Evolutionary conservation across 768 basidiomycete species (phyloP).

Genomic region (Tephrocybe rancida): DNA sequence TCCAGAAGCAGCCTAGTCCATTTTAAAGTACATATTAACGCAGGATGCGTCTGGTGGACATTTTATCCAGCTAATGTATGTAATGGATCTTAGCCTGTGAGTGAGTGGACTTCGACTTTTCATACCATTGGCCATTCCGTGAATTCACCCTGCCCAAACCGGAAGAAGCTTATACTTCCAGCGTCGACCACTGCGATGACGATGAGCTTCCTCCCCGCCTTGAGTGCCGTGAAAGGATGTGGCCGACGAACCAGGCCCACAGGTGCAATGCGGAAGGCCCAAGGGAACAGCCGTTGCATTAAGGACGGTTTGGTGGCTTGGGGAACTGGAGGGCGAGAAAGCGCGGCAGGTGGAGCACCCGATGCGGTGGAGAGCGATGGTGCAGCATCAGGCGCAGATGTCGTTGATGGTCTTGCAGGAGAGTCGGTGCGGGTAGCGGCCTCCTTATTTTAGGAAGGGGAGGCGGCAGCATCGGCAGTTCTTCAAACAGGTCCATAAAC

Average conservation of each 20-base stretch:
- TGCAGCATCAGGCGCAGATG: background rate
- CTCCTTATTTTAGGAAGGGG: constrained; percentile 52
- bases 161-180: constrained; percentile 86
- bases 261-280: no score
- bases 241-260: constrained; percentile 39
- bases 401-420: background rate
- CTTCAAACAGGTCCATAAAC: constrained; percentile 69
- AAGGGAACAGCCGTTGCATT: constrained; percentile 27
- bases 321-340: background rate
- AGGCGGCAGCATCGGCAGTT: constrained; percentile 67
- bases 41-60: no score
- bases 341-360: background rate
- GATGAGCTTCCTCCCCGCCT: constrained; percentile 81
- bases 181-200: constrained; percentile 89
- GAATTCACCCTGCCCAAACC: constrained; percentile 86
- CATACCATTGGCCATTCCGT: constrained; percentile 77
- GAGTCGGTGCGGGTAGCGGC: constrained; percentile 16
- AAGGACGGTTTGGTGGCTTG: constrained; percentile 21
- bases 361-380: constrained; percentile 3
- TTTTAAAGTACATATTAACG: no score
- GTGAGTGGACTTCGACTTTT: no score
- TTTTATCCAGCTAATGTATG: no score
- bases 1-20: no score
- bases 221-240: constrained; percentile 81
- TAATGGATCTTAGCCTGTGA: no score